Evolutionary conservation across 139 green algal species (phyloP).

Genomic region (Nannochloris sp.): DNA sequence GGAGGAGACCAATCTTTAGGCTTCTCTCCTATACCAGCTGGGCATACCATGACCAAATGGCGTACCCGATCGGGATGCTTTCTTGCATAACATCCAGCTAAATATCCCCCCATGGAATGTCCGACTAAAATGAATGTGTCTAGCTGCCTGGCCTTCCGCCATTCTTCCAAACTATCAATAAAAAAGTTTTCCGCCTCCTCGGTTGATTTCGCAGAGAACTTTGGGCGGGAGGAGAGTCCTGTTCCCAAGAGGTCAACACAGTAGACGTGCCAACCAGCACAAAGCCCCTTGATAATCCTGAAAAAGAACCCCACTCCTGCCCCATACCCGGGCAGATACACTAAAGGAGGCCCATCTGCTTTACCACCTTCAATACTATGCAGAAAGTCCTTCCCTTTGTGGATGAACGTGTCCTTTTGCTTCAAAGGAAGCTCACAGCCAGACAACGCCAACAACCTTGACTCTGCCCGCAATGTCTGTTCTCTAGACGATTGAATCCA

Average conservation of each 20-base stretch:
- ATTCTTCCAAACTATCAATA: slow-evolving; percentile 51
- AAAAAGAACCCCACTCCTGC: slow-evolving; percentile 45
- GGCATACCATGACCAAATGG: slow-evolving; percentile 80
- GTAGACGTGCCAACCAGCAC: slow-evolving; percentile 39
- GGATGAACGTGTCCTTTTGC: no score
- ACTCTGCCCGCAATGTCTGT: no score
- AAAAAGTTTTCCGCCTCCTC: slow-evolving; percentile 74
- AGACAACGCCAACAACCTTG: no score
- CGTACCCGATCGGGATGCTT: slow-evolving; percentile 67
- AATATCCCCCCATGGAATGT: slow-evolving; percentile 46
- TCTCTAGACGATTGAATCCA: no score
- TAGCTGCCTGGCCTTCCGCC: slow-evolving; percentile 47
- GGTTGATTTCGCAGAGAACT: slow-evolving; percentile 41
- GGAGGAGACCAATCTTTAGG: slow-evolving; percentile 49
- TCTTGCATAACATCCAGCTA: slow-evolving; percentile 60
- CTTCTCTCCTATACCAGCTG: slow-evolving; percentile 58
- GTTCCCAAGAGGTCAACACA: slow-evolving; percentile 78
- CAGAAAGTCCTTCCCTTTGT: slow-evolving; percentile 44
- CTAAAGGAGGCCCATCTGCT: slow-evolving; percentile 30
- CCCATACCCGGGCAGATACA: slow-evolving; percentile 64
- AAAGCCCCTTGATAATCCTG: slow-evolving; percentile 52
- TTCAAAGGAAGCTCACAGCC: no score
- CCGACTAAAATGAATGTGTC: slow-evolving; percentile 66
- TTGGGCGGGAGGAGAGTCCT: slow-evolving; percentile 65
- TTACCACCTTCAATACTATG: slow-evolving; percentile 45